A percentile compares a stretch with the other conserved stretches of the same genome.
Evolutionary conservation across 768 basidiomycete species (phyloP).

Genomic region (Suillus subaureus): DNA sequence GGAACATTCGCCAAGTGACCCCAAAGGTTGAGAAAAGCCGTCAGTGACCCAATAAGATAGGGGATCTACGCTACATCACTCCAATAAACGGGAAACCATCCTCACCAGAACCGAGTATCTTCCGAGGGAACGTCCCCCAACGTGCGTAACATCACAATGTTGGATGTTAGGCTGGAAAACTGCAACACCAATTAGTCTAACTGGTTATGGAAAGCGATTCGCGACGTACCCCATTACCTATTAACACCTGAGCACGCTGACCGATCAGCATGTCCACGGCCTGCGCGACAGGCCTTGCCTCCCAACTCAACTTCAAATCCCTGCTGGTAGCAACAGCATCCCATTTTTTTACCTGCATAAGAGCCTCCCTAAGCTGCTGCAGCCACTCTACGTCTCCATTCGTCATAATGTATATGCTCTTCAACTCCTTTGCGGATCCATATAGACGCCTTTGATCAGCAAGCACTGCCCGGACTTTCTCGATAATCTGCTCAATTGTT

Average conservation of each 20-base stretch:
- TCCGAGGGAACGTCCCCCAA: conserved; percentile 36
- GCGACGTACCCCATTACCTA: conserved; percentile 69
- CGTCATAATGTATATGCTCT: conserved; percentile 63
- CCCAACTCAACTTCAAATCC: conserved; percentile 54
- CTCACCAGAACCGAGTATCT: conserved; percentile 45
- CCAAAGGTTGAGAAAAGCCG: background rate
- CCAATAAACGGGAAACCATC: background rate
- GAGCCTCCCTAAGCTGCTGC: conserved; percentile 42
- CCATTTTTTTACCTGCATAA: conserved; percentile 44
- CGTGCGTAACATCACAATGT: conserved; percentile 47
- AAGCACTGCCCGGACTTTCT: conserved; percentile 33
- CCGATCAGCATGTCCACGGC: conserved; percentile 72
- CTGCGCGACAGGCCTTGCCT: conserved; percentile 58
- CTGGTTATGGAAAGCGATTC: background rate
- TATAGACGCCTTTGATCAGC: conserved; percentile 23
- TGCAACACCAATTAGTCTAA: conserved; percentile 20
- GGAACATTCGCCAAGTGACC: background rate
- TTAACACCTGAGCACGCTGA: conserved; percentile 60
- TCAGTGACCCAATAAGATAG: background rate
- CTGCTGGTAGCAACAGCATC: conserved; percentile 53
- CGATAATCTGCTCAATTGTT: conserved; percentile 47
- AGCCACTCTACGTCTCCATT: conserved; percentile 59
- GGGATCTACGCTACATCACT: background rate
- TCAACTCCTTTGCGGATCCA: conserved; percentile 32
- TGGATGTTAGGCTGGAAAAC: conserved; percentile 53